A percentile compares a stretch with the other conserved stretches of the same genome.
These are phyloP conservation scores for Wickerhamiella qilinensis DNA, from an alignment of 805 yeast genomes.

Conservation along the genomic window DNA sequence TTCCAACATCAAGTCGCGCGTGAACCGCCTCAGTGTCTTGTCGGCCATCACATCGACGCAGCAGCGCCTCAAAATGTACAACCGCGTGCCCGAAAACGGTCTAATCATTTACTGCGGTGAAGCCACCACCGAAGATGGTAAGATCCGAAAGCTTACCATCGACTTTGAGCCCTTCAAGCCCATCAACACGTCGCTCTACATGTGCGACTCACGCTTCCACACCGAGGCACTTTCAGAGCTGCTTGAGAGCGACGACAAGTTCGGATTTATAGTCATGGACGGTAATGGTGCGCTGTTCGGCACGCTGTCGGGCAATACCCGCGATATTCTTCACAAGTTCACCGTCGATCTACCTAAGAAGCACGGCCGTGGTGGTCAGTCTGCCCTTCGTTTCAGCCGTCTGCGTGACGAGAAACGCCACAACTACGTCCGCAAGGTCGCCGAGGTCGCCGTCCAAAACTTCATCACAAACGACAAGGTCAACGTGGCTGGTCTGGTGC, in stretches of 20 bases:
- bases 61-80: conserved; percentile 84
- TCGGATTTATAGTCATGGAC: conserved; percentile 97
- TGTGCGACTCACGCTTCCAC: conserved; percentile 97
- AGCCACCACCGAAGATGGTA: conserved; percentile 91
- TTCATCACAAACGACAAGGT: conserved; percentile 91
- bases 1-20: conserved; percentile 93
- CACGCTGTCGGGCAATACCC: conserved; percentile 86
- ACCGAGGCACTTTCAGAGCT: conserved; percentile 92
- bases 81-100: conserved; percentile 84
- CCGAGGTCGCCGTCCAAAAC: conserved; percentile 95
- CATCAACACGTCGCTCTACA: conserved; percentile 85
- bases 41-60: conserved; percentile 98
- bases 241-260: conserved; percentile 86
- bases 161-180: conserved; percentile 99
- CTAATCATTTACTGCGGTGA: conserved; percentile 97
- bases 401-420: conserved; percentile 98
- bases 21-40: conserved; percentile 83
- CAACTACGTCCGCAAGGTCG: conserved; percentile 94
- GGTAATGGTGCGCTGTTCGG: conserved; percentile 98
- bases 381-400: conserved; percentile 97
- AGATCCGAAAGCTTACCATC: conserved; percentile 88
- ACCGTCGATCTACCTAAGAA: conserved; percentile 96
- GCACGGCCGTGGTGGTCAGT: conserved; percentile 99
- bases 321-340: conserved; percentile 91
- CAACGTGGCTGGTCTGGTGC: conserved; percentile 81